Percentiles rank a stretch among this genome's conserved stretches.
Conservation (phyloP, 2,329 filamentous ascomycete species). For the Botrytis squamosa region DNA sequence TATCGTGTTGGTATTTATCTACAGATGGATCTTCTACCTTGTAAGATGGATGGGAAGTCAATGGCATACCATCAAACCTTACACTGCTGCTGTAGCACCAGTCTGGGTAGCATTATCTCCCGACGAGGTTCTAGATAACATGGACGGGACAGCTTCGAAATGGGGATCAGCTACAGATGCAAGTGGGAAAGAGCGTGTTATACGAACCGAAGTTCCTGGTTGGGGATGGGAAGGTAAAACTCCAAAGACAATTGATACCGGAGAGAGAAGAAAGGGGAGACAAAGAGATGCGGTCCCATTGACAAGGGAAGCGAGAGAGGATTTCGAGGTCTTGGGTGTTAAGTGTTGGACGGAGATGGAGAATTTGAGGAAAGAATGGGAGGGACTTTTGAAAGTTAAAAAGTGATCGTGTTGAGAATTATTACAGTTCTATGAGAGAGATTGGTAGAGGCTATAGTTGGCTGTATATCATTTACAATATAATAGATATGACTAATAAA, state of each 20-base stretch:
- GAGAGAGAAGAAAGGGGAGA: constrained; percentile 56
- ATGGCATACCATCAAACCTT: constrained; percentile 80
- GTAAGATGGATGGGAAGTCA: constrained; percentile 78
- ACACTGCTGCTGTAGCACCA: constrained; percentile 72
- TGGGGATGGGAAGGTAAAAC: constrained; percentile 73
- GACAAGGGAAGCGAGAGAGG: constrained; percentile 57
- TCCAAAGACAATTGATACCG: constrained; percentile 43
- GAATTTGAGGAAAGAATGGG: constrained; percentile 65
- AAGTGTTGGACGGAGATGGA: constrained; percentile 71
- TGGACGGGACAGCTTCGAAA: constrained; percentile 61
- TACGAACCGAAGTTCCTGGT: constrained; percentile 78
- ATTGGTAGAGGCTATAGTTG: neutral
- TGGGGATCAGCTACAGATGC: constrained; percentile 77
- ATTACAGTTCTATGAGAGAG: neutral
- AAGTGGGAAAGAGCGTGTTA: constrained; percentile 58
- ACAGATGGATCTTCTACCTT: constrained; percentile 66
- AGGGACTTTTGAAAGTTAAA: constrained; percentile 39
- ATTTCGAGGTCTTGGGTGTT: constrained; percentile 62
- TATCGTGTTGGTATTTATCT: constrained; percentile 66
- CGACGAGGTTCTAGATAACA: constrained; percentile 58
- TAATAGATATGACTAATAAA: neutral
- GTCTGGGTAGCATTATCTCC: constrained; percentile 75
- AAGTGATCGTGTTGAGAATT: neutral
- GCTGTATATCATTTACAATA: neutral
- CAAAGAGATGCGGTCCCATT: constrained; percentile 57